Base-by-base conservation (phyloP, 2,329 filamentous ascomycete species). In the Cercospora nicotianae region DNA sequence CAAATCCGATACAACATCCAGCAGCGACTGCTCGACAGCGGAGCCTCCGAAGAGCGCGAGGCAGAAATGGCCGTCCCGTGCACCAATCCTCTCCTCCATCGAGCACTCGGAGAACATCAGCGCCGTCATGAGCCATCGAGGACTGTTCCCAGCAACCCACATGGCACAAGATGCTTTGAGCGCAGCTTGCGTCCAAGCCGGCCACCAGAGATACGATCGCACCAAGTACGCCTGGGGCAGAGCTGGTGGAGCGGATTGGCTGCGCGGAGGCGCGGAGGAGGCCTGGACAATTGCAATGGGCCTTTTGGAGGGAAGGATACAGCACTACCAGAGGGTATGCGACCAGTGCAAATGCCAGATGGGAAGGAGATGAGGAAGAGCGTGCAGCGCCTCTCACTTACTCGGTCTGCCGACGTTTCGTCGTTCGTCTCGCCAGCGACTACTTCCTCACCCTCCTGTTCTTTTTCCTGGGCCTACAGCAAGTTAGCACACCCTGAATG, bases 401-500 rank as follows among this genome's bases (percentile, higher is more conserved):
- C 67, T 30, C 39, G 30, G 13, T 66, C 59, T 28, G 18, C 18
- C 13, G 59, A 63, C 28, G 65, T 51, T 28, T 67, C 51, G n/a
- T 68, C 51, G 30, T 45, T 18, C 62, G 26, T 31, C 26, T 64
- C 60, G 30, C 39, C 30, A 20, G 16, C 55, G 31, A 20, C 28
- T 36, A 33, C 18, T 23, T 33, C 16, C 9, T 7, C 55, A 20
- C 26, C 30, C 10, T 23, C 31, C 28, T 53, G 57, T 33, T 28
- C 30, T 31, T 65, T 64, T 28, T 51, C 51, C 63, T 70, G 65
- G n/a, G 60, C 67, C 68, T 72, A 70, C 57, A 23, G 18, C 23
- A 42, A 55, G 67, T 72, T 57, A 72, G 70, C 68, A 65, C 64
- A 63, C 42, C 53, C 65, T 64, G 64, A 69, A 67, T 60, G 65